Evolutionary conservation across 129 eudicot species (phyloP).

Genomic region (Chrysanthemum lavandulifolium): DNA sequence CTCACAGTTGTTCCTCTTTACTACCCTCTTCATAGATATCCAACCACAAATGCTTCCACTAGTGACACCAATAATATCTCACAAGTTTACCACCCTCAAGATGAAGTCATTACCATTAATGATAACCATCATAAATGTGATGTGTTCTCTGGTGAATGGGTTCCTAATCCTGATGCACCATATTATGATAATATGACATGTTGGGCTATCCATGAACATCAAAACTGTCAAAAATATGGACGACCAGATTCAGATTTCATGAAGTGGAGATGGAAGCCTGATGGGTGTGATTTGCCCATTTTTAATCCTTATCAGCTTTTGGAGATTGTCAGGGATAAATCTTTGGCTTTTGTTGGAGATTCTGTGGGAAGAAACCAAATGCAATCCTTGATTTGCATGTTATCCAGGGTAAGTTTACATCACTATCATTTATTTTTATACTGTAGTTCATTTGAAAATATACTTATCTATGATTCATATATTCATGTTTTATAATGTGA

Average conservation of each 20-base stretch:
- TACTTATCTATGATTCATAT: background rate
- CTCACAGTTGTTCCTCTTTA: conserved; percentile 47
- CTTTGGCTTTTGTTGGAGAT: conserved; percentile 90
- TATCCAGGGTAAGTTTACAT: conserved; percentile 62
- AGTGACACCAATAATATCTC: background rate
- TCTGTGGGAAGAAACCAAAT: conserved; percentile 83
- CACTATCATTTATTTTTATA: background rate
- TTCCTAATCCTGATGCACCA: conserved; percentile 69
- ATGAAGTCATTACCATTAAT: conserved; percentile 34
- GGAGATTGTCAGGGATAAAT: conserved; percentile 63
- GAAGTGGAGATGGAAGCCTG: conserved; percentile 91
- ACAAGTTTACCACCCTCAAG: conserved; percentile 27
- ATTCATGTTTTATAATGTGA: background rate
- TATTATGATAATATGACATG: conserved; percentile 70
- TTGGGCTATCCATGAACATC: conserved; percentile 90
- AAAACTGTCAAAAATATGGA: conserved; percentile 82
- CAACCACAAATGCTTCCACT: conserved; percentile 21
- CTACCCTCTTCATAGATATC: conserved; percentile 40
- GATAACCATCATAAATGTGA: conserved; percentile 60
- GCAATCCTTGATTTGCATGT: conserved; percentile 88
- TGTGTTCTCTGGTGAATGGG: conserved; percentile 79
- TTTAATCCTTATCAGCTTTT: conserved; percentile 71
- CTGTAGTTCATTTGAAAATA: background rate
- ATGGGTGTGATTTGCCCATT: conserved; percentile 66
- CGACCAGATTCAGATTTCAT: conserved; percentile 71